Conservation (phyloP, 2,329 filamentous ascomycete genomes). For the Hypoxylon sp. region DNA sequence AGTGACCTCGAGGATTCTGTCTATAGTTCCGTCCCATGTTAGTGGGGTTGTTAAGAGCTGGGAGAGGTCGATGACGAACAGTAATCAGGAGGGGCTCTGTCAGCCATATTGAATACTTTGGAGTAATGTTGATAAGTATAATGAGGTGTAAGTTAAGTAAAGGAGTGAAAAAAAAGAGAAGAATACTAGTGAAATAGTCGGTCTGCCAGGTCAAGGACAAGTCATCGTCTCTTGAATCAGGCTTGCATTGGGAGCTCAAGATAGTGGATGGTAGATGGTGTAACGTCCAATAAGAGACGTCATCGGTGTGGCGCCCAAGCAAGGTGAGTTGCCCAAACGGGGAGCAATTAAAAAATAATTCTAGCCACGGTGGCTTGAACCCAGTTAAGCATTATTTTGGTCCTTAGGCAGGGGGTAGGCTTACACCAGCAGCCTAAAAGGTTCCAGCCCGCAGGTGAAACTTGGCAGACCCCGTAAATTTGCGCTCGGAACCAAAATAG, state of each 20-base stretch:
- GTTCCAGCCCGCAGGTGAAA: slow-evolving; percentile 16
- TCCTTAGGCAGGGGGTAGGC: neutral
- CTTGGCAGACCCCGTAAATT: slow-evolving; percentile 28
- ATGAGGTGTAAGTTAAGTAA: slow-evolving; percentile 1
- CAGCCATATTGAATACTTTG: slow-evolving; percentile 50
- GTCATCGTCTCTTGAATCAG: slow-evolving; percentile 30
- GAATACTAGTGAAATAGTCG: slow-evolving; percentile 9
- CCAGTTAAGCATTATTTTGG: neutral
- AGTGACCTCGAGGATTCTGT: slow-evolving; percentile 80
- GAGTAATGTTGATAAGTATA: slow-evolving; percentile 9
- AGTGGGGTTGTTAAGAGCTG: slow-evolving; percentile 40
- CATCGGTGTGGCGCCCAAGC: slow-evolving; percentile 40
- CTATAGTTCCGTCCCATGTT: slow-evolving; percentile 60
- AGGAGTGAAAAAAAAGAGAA: slow-evolving; percentile 10
- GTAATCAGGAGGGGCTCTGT: slow-evolving; percentile 68
- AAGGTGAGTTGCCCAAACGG: slow-evolving; percentile 19
- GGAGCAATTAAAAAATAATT: slow-evolving; percentile 24
- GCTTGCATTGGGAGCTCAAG: slow-evolving; percentile 33
- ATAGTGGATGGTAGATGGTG: slow-evolving; percentile 10
- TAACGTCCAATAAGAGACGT: slow-evolving; percentile 37
- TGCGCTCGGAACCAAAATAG: slow-evolving; percentile 26
- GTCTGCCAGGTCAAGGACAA: slow-evolving; percentile 18
- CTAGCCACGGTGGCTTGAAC: slow-evolving; percentile 51
- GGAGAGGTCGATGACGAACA: slow-evolving; percentile 61
- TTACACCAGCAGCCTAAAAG: slow-evolving; percentile 16